Evolutionary conservation across 2,329 filamentous ascomycete species (phyloP), one percentile per base, ranked within the genome.

Genomic region (Tolypocladium pustulatum): DNA sequence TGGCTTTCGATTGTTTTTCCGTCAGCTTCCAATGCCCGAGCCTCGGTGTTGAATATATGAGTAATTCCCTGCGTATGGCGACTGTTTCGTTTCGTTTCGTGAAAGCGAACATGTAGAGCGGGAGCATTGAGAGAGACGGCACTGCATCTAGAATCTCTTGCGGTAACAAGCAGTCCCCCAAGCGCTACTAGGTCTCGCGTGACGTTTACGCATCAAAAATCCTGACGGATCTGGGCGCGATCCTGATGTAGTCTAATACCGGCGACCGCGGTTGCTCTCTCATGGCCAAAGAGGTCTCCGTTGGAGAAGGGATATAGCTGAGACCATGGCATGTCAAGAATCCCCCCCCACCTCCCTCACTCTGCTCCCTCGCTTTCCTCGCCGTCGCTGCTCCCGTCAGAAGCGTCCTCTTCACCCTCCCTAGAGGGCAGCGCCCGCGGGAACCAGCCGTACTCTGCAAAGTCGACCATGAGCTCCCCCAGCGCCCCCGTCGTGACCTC

Each of bases 381-480:
- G 5, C 41, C 54, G 17, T 25, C 54, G 30, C 49, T 12, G 49
- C 27, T 17, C 38, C 4, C 5, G 20, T 15, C 3, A 32, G n/a
- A 10, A 4, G 1, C 57, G 17, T 27, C 43, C 10, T 53, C 54
- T 15, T 27, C 55, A 30, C n/a, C 32, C 34, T 2, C 59, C 30
- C 75, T 75, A 0, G 80, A 82, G 0, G 81, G 81, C 40, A 84
- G 63, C 9, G 63, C 62, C 0, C 72, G 64, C 4, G 82, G 82
- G 61, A 84, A 85, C 82, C 82, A 85, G 1, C 82, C 82, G 62
- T 75, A 82, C 53, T 75, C 71, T 0, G 62, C 71, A 57, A 84
- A 75, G 61, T 83, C 78, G 1, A 85, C 78, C 49, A 66, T 73
- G 53, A 81, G 67, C 66, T 83, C 81, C 1, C 81, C 81, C 63